Evolutionary conservation across 306 rosid genomes (phyloP), one percentile per base, ranked within the genome.

Genomic region (Lagenaria siceraria): DNA sequence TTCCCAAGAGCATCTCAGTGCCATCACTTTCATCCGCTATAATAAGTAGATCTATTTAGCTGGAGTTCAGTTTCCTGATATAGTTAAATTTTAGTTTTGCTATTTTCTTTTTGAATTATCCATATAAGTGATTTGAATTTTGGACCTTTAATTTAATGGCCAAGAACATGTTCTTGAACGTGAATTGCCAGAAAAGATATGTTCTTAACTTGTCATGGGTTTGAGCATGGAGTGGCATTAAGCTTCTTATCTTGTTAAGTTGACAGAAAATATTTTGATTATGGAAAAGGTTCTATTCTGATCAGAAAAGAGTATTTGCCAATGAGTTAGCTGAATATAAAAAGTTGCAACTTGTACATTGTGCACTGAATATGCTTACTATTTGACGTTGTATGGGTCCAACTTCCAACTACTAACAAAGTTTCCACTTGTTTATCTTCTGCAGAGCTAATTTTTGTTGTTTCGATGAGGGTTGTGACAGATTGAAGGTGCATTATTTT

Each of bases 401-500:
- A 43, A 51, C 24, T 52, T 52, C 63, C 43, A 74, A 53, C 29
- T 0, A 29, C 66, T 75, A 55, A 72, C 76, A 25, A 48, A 25
- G 62, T 15, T 38, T 46, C 55, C 35, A 55, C 70, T 58, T 21
- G 62, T 74, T 35, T 55, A 54, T 49, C 2, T 36, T 52, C 12
- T 54, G 78, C 64, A 31, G 78, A 35, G 51, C 10, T 36, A 36
- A 74, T 33, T 29, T 74, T 48, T 33, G 12, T 31, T 74, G 13
- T 19, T 31, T 22, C 49, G 33, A 25, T 6, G 51, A 51, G 64
- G 19, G 51, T 31, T 40, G 61, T 29, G 78, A 38, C 79, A 82
- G 76, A 72, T 46, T 80, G 84, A 82, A 75, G 83, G 79, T 13
- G 75, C 75, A 42, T 77, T 76, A 74, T 74, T 81, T 74, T 74